Evolutionary conservation across 768 basidiomycete species (phyloP).

Genomic region (Galerina sulciceps): DNA sequence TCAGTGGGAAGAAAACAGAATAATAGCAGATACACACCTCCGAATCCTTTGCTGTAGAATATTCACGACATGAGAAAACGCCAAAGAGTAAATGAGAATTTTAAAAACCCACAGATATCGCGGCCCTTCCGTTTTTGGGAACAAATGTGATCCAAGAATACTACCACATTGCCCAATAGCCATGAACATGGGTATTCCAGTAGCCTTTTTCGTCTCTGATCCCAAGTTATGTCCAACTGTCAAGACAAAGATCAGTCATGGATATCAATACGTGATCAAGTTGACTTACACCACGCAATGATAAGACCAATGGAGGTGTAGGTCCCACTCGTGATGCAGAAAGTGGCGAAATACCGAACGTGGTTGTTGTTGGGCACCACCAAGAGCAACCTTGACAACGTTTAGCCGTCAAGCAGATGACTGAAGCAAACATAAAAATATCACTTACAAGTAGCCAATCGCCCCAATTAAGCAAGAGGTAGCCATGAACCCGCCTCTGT

Average conservation of each 20-base stretch:
- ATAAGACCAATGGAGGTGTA: constrained; percentile 77
- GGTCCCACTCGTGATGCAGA: constrained; percentile 77
- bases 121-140: constrained; percentile 66
- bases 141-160: constrained; percentile 76
- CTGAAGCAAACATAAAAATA: neutral
- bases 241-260: neutral
- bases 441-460: constrained; percentile 65
- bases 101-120: constrained; percentile 57
- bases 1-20: neutral
- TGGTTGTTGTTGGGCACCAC: constrained; percentile 56
- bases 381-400: constrained; percentile 52
- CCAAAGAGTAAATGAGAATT: neutral
- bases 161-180: constrained; percentile 81
- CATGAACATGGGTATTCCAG: constrained; percentile 80
- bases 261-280: neutral
- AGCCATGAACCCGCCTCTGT: constrained; percentile 54
- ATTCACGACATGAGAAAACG: neutral
- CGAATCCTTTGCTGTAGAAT: constrained; percentile 58
- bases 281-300: constrained; percentile 74
- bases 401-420: neutral
- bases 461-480: constrained; percentile 49
- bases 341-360: constrained; percentile 78
- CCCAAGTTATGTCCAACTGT: constrained; percentile 78
- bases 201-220: constrained; percentile 77
- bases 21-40: constrained; percentile 33